Evolutionary conservation across 768 basidiomycete genomes (phyloP).

Genomic region (Leccinum sublutescens): DNA sequence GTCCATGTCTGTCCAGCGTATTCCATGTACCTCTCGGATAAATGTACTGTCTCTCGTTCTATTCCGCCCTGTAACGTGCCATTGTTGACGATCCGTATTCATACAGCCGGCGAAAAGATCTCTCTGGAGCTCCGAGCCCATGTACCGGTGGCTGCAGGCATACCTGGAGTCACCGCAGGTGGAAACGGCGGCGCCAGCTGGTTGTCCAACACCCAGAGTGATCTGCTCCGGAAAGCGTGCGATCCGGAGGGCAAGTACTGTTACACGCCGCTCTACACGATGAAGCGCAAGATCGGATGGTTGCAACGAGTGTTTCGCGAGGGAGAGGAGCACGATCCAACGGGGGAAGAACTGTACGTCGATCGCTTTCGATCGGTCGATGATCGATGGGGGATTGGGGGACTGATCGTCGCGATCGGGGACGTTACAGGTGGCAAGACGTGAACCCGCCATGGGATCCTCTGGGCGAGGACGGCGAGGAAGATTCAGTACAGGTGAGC

Average conservation of each 20-base stretch:
- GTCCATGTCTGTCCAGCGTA: slow-evolving; percentile 33
- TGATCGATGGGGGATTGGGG: neutral
- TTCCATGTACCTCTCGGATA: slow-evolving; percentile 34
- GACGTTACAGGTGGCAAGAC: slow-evolving; percentile 22
- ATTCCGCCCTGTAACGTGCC: neutral
- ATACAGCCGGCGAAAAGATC: slow-evolving; percentile 24
- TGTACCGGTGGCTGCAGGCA: slow-evolving; percentile 11
- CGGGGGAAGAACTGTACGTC: slow-evolving; percentile 21
- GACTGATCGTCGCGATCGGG: neutral
- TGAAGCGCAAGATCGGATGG: slow-evolving; percentile 17
- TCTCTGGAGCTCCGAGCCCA: slow-evolving; percentile 22
- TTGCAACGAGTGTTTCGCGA: slow-evolving; percentile 10
- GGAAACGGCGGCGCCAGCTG: slow-evolving; percentile 16
- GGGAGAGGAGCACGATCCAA: neutral
- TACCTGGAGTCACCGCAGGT: slow-evolving; percentile 11
- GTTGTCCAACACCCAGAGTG: slow-evolving; percentile 20
- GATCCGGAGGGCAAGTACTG: slow-evolving; percentile 21
- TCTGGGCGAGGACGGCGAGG: slow-evolving; percentile 25
- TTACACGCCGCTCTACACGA: slow-evolving; percentile 28
- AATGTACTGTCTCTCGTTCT: slow-evolving; percentile 5
- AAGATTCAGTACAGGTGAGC: slow-evolving; percentile 19
- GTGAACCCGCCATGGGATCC: slow-evolving; percentile 21
- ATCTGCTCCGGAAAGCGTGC: slow-evolving; percentile 23
- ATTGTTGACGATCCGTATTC: neutral
- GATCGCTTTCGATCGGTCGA: neutral